Evolutionary conservation across 495 filamentous ascomycete genomes (phyloP), one percentile per base, ranked within the genome.

Genomic region (Neurospora sp.): DNA sequence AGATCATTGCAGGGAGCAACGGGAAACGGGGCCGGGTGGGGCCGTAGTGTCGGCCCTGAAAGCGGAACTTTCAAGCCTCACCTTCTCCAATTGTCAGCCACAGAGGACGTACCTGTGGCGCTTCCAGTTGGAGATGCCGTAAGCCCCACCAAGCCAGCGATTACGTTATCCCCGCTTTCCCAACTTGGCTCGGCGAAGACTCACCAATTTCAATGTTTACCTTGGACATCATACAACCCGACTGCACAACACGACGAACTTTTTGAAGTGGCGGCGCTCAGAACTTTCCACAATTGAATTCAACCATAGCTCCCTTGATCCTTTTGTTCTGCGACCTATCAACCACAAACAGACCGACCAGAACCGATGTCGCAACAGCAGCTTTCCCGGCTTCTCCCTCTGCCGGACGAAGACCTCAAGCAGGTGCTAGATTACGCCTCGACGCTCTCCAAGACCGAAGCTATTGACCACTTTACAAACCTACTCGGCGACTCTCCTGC

Each of bases 401-500:
- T 99, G 12, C 93, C 97, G 71, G 89, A 95, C 53, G 90, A 91
- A 4, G 93, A 94, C 59, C 83, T 98, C 38, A 87, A 88, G 73
- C 92, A 98, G 78, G 87, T 97, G 48, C 82, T 97, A 70, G 89
- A 92, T 5, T 96, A 97, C 79, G 89, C 93, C 4, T 83, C 89
- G 27, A 89, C 88, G 1, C 78, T 86, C 14, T 89, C 93, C 39
- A 93, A 91, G 76, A 84, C 89, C 44, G 90, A 90, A 72, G 92
- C 92, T 20, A 92, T 89, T 37, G 89, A 93, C 27, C 91, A 98
- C 80, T 91, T 99, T 73, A 92, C 91, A 80, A 92, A 93, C 79
- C 85, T 98, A 39, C 88, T 99, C 3, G 96, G 94, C 65, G 93
- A 97, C 79, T 93, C 93, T 7, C 88, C 93, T 16, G 89, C 92